A percentile compares a stretch with the other conserved stretches of the same genome.
Evolutionary conservation across 106 monocot species (phyloP).

Genomic region (Dendrobium nobile): DNA sequence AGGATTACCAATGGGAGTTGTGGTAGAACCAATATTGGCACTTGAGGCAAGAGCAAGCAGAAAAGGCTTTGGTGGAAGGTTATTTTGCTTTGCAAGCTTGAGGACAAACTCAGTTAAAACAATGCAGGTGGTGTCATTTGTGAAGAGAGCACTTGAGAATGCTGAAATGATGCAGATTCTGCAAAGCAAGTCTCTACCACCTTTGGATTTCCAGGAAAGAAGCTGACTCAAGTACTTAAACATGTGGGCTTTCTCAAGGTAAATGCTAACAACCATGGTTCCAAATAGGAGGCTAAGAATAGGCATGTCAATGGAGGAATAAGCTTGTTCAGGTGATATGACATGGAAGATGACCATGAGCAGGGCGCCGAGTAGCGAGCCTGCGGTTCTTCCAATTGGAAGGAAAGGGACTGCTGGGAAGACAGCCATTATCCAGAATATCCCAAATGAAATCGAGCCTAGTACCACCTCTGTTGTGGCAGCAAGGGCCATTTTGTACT

Average conservation of each 20-base stretch:
- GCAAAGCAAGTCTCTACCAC: slow-evolving; percentile 65
- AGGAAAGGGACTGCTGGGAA: slow-evolving; percentile 84
- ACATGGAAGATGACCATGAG: slow-evolving; percentile 76
- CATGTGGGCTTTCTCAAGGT: slow-evolving; percentile 79
- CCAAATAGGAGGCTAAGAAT: slow-evolving; percentile 88
- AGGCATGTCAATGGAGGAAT: slow-evolving; percentile 68
- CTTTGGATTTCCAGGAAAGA: slow-evolving; percentile 62
- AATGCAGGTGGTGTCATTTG: slow-evolving; percentile 82
- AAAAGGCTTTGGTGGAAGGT: slow-evolving; percentile 65
- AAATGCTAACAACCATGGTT: slow-evolving; percentile 79
- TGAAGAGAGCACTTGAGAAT: slow-evolving; percentile 68
- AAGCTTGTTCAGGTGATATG: slow-evolving; percentile 60
- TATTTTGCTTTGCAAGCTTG: slow-evolving; percentile 64
- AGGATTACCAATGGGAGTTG: slow-evolving; percentile 84
- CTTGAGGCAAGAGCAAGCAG: slow-evolving; percentile 82
- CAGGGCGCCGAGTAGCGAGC: slow-evolving; percentile 66
- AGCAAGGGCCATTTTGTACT: slow-evolving; percentile 49
- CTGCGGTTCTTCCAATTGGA: slow-evolving; percentile 76
- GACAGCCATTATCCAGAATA: slow-evolving; percentile 84
- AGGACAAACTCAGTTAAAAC: slow-evolving; percentile 78
- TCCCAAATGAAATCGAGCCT: slow-evolving; percentile 63
- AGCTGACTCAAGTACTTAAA: slow-evolving; percentile 62
- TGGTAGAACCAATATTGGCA: slow-evolving; percentile 76
- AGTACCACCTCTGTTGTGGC: slow-evolving; percentile 44
- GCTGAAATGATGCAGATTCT: slow-evolving; percentile 63